phyloP scores from a whole-genome alignment of 495 filamentous ascomycete genomes.

The Lasiosphaeria miniovina region DNA sequence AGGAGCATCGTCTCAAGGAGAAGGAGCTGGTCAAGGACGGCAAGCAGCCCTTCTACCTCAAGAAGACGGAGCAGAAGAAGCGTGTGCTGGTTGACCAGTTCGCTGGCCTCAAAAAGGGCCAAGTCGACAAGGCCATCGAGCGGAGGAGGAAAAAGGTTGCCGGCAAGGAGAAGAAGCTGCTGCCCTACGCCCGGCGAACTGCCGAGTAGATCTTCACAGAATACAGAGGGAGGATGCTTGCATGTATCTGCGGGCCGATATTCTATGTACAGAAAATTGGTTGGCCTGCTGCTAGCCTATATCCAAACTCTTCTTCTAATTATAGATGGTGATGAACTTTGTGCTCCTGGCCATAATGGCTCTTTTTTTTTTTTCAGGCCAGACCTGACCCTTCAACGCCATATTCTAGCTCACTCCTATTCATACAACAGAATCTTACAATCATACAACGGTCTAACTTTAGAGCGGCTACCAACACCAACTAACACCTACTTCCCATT shows the following conservation, averaged over 20 bases:
- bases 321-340: background rate
- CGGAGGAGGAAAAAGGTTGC: slow-evolving; percentile 79
- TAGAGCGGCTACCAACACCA: too few species aligned
- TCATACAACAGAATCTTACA: too few species aligned
- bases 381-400: too few species aligned
- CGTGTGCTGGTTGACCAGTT: slow-evolving; percentile 74
- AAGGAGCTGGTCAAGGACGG: slow-evolving; percentile 78
- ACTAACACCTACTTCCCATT: too few species aligned
- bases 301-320: too few species aligned
- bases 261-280: too few species aligned
- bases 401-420: too few species aligned
- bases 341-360: background rate
- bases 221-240: too few species aligned
- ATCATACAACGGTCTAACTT: too few species aligned
- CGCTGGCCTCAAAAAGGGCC: slow-evolving; percentile 71
- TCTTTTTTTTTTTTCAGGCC: background rate
- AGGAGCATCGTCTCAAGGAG: slow-evolving; percentile 75
- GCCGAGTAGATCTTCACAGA: slow-evolving; percentile 16
- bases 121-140: slow-evolving; percentile 78
- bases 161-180: slow-evolving; percentile 72
- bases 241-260: too few species aligned
- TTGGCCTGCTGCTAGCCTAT: too few species aligned
- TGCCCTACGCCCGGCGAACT: slow-evolving; percentile 65
- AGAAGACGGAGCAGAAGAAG: slow-evolving; percentile 87
- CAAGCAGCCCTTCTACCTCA: slow-evolving; percentile 91